Percentiles rank a stretch among this genome's conserved stretches.
phyloP scores from a whole-genome alignment of 23 red algal genomes.

The Gracilaria domingensis region DNA sequence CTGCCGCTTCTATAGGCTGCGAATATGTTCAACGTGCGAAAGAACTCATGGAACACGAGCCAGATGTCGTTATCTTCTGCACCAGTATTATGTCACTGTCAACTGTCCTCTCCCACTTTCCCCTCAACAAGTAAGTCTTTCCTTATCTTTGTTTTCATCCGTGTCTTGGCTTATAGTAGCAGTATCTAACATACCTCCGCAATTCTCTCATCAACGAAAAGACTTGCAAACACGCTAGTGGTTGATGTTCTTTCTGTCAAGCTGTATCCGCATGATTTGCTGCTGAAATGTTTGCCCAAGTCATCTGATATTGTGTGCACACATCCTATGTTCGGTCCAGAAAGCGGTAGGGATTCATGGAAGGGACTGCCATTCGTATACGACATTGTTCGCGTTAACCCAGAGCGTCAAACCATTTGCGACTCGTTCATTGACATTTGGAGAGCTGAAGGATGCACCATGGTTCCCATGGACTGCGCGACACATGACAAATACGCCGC shows the following conservation, averaged over 20 bases:
- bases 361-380: constrained; percentile 96
- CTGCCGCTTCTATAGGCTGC: constrained; percentile 78
- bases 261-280: constrained; percentile 80
- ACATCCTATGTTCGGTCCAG: constrained; percentile 99
- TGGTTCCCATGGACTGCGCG: constrained; percentile 87
- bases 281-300: constrained; percentile 71
- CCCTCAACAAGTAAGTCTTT: constrained; percentile 53
- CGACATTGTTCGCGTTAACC: constrained; percentile 82
- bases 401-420: constrained; percentile 32
- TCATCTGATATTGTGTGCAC: constrained; percentile 90
- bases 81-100: constrained; percentile 91
- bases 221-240: constrained; percentile 77
- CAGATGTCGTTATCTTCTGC: constrained; percentile 88
- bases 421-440: constrained; percentile 89
- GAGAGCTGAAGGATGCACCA: constrained; percentile 77
- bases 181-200: neutral
- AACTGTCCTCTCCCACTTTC: constrained; percentile 83
- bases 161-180: neutral
- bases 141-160: neutral
- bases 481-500: constrained; percentile 93
- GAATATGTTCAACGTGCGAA: constrained; percentile 63
- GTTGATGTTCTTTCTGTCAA: constrained; percentile 98
- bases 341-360: constrained; percentile 85
- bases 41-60: constrained; percentile 65
- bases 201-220: neutral